Evolutionary conservation across 331 rosid species (phyloP).

Genomic region (Quercus tomentella): DNA sequence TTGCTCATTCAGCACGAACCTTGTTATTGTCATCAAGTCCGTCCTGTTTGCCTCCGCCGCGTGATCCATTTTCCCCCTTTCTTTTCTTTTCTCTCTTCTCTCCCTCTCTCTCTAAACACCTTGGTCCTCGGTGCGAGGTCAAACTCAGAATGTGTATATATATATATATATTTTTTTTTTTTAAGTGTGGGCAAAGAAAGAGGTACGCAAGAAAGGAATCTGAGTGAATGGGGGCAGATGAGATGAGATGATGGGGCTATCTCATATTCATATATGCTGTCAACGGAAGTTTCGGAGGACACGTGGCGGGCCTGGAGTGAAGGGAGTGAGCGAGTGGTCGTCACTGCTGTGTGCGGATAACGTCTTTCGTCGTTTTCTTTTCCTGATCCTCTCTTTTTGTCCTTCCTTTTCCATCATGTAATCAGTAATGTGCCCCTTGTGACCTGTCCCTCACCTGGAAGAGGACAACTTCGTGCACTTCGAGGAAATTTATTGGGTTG

Average conservation of each 20-base stretch:
- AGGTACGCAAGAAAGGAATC: background rate
- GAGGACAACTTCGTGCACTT: too few relatives aligned
- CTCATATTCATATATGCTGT: background rate
- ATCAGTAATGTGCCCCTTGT: too few relatives aligned
- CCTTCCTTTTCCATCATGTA: background rate
- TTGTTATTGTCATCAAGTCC: slow-evolving; percentile 89
- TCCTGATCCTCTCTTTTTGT: too few relatives aligned
- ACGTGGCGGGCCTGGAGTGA: slow-evolving; percentile 30
- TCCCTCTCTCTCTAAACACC: background rate
- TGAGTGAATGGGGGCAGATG: background rate
- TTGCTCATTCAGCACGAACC: slow-evolving; percentile 85
- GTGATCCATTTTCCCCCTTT: slow-evolving; percentile 57
- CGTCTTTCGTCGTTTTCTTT: slow-evolving; percentile 29
- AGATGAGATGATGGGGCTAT: slow-evolving; percentile 22
- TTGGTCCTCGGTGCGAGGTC: slow-evolving; percentile 16
- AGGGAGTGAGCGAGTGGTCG: slow-evolving; percentile 23
- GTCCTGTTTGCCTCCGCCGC: slow-evolving; percentile 70
- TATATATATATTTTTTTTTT: too few relatives aligned
- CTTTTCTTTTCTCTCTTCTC: background rate
- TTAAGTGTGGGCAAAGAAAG: too few relatives aligned
- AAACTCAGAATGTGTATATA: too few relatives aligned
- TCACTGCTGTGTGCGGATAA: slow-evolving; percentile 27
- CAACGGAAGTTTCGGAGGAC: slow-evolving; percentile 12
- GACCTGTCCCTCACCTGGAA: too few relatives aligned
- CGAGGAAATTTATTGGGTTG: too few relatives aligned